phyloP scores from a whole-genome alignment of 148 eudicot species.

The Pouteria glomerata region DNA sequence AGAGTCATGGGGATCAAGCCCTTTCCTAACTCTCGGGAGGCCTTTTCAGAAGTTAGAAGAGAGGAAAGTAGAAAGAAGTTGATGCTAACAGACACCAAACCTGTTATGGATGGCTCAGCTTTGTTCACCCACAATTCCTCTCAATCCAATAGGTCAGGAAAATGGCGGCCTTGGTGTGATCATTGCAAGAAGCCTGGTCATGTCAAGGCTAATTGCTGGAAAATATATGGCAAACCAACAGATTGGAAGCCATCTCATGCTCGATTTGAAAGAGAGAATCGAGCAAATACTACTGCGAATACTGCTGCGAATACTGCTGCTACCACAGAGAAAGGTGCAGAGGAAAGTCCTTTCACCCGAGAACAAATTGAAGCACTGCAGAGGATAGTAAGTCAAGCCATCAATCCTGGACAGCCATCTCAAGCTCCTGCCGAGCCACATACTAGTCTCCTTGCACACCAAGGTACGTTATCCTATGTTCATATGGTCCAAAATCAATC shows the following conservation, averaged over 20 bases:
- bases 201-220: not conserved
- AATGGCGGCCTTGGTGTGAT: slow-evolving; percentile 9
- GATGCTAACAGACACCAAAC: not conserved
- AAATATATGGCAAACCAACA: not conserved
- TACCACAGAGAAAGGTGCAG: not conserved
- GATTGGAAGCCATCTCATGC: not conserved
- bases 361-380: not conserved
- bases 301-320: too few species aligned
- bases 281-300: too few species aligned
- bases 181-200: slow-evolving; percentile 1
- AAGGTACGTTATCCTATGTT: not conserved
- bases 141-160: not conserved
- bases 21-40: not conserved
- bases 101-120: too few species aligned
- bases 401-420: not conserved
- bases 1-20: not conserved
- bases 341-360: not conserved
- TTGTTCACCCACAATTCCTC: not conserved
- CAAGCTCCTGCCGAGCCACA: too few species aligned
- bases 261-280: not conserved
- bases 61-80: slow-evolving; percentile 3
- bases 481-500: not conserved
- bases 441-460: too few species aligned
- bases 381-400: not conserved
- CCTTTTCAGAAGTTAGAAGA: not conserved